Evolutionary conservation across 2,329 filamentous ascomycete genomes (phyloP).

Genomic region (Hypoxylon sp.): DNA sequence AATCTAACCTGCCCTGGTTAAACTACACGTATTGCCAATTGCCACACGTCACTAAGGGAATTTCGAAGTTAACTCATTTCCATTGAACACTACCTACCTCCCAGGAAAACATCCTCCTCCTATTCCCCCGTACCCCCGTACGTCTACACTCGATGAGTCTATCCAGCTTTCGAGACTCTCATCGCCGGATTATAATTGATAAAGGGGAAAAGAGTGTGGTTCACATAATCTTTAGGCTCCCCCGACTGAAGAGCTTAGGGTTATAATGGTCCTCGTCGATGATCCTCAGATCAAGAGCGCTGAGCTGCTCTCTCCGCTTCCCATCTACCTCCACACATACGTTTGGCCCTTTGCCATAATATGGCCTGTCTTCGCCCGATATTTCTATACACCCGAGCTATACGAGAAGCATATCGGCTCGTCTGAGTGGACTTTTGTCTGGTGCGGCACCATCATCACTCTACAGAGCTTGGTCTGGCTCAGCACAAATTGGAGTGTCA

Average conservation of each 20-base stretch:
- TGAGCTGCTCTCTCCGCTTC: constrained; percentile 88
- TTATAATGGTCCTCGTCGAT: constrained; percentile 79
- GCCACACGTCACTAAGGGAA: constrained; percentile 36
- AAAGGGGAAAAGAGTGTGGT: constrained; percentile 4
- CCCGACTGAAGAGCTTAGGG: constrained; percentile 50
- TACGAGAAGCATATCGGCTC: constrained; percentile 94
- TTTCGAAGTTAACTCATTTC: constrained; percentile 2
- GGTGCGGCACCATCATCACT: constrained; percentile 89
- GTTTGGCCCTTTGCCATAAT: constrained; percentile 92
- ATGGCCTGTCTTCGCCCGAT: constrained; percentile 92
- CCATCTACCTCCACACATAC: constrained; percentile 86
- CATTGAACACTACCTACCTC: background rate
- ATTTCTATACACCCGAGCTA: constrained; percentile 85
- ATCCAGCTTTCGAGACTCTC: background rate
- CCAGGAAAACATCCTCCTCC: background rate
- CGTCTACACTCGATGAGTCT: constrained; percentile 19
- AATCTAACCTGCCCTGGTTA: background rate
- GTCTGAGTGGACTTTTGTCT: constrained; percentile 99
- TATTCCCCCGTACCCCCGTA: background rate
- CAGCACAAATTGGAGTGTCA: constrained; percentile 97
- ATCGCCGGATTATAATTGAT: background rate
- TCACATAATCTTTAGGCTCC: background rate
- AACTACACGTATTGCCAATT: constrained; percentile 5
- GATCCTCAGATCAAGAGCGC: constrained; percentile 90
- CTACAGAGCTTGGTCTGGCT: constrained; percentile 92